A percentile compares a stretch with the other conserved stretches of the same genome.
Conservation (phyloP, 1,284 basidiomycete genomes). For the Moesziomyces parantarcticus region DNA sequence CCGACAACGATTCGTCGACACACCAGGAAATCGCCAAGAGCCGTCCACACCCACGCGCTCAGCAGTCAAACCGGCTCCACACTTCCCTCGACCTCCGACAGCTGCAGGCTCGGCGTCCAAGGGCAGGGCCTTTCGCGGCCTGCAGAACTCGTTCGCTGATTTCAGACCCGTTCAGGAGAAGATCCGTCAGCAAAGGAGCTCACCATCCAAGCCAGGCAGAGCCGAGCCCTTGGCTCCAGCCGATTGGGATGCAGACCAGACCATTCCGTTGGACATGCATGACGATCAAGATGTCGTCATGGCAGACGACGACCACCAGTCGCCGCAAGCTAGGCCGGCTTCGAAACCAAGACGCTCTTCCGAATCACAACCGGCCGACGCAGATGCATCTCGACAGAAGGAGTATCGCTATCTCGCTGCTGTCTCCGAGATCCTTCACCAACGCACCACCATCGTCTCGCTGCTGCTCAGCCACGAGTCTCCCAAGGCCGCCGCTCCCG, state of each 20-base stretch:
- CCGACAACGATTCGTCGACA: slow-evolving; percentile 19
- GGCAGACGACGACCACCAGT: slow-evolving; percentile 7
- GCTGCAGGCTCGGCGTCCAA: slow-evolving; percentile 25
- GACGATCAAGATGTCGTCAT: slow-evolving; percentile 16
- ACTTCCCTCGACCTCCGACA: slow-evolving; percentile 22
- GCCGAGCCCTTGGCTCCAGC: slow-evolving; percentile 13
- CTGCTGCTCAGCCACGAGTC: slow-evolving; percentile 37
- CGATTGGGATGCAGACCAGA: slow-evolving; percentile 27
- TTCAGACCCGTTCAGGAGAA: slow-evolving; percentile 42
- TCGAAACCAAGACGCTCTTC: neutral
- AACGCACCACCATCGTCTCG: slow-evolving; percentile 36
- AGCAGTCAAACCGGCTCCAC: slow-evolving; percentile 9
- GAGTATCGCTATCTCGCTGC: slow-evolving; percentile 34
- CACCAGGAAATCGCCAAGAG: slow-evolving; percentile 19
- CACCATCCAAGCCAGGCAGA: slow-evolving; percentile 13
- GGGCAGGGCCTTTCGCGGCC: slow-evolving; percentile 25
- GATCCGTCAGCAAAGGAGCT: slow-evolving; percentile 24
- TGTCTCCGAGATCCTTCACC: slow-evolving; percentile 33
- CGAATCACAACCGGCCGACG: neutral
- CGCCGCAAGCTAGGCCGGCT: neutral
- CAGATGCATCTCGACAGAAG: neutral
- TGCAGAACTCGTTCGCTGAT: slow-evolving; percentile 48
- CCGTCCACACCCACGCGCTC: slow-evolving; percentile 36
- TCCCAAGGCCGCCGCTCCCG: slow-evolving; percentile 9
- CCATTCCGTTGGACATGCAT: neutral